A percentile compares a stretch with the other conserved stretches of the same genome.
Conservation (phyloP, 176 grass and related monocot genomes). For the Typha latifolia region DNA sequence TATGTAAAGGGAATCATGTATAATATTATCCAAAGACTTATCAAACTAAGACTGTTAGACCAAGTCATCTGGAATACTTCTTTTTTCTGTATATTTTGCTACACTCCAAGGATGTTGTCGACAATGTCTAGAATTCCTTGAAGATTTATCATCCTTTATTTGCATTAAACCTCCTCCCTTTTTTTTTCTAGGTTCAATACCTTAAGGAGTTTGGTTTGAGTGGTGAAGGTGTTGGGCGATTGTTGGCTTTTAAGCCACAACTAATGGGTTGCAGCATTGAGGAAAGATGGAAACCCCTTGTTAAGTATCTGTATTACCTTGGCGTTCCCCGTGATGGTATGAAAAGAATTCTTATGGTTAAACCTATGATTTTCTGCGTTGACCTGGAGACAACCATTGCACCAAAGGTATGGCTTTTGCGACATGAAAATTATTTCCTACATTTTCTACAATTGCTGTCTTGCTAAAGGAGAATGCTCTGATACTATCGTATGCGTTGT, state of each 20-base stretch:
- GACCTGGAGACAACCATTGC: conserved; percentile 84
- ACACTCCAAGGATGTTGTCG: no score
- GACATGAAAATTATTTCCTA: neutral
- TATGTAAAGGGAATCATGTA: no score
- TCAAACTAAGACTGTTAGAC: no score
- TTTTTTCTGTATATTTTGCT: no score
- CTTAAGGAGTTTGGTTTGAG: conserved; percentile 71
- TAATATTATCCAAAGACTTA: no score
- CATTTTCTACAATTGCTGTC: neutral
- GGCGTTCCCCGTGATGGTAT: conserved; percentile 70
- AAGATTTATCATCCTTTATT: no score
- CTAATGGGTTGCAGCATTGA: conserved; percentile 90
- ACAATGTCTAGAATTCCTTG: no score
- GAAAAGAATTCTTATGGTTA: conserved; percentile 76
- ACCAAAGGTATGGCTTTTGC: conserved; percentile 53
- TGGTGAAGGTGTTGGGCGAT: conserved; percentile 49
- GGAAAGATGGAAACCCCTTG: conserved; percentile 90
- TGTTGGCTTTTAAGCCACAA: conserved; percentile 83
- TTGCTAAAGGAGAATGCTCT: neutral
- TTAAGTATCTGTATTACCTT: conserved; percentile 80
- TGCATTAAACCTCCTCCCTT: neutral
- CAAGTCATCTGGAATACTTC: no score
- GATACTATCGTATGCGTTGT: neutral
- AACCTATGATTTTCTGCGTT: conserved; percentile 88
- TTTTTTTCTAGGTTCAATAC: conserved; percentile 59